Evolutionary conservation across 2,329 filamentous ascomycete genomes (phyloP).

Genomic region (Colletotrichum somersetense): DNA sequence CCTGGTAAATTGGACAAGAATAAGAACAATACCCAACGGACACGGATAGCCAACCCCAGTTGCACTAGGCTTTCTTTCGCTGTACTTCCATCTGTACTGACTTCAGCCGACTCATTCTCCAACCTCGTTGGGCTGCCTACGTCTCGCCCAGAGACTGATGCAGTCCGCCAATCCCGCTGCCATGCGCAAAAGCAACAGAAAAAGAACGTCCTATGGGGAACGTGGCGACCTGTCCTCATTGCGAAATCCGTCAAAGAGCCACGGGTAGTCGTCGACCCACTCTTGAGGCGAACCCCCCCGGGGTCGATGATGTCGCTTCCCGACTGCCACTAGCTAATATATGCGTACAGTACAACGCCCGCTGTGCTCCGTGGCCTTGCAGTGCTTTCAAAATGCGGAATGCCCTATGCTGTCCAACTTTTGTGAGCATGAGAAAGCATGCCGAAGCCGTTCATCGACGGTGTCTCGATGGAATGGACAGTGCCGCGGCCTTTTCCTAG

Average conservation of each 20-base stretch:
- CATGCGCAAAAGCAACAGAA: neutral
- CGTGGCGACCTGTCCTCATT: slow-evolving; percentile 16
- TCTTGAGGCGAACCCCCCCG: slow-evolving; percentile 25
- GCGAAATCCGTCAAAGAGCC: slow-evolving; percentile 15
- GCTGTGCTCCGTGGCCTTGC: slow-evolving; percentile 1
- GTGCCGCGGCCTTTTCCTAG: neutral
- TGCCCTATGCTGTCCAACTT: neutral
- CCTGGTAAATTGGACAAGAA: neutral
- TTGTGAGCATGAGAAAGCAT: neutral
- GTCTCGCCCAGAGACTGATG: slow-evolving; percentile 31
- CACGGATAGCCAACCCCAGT: slow-evolving; percentile 7
- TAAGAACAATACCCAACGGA: neutral
- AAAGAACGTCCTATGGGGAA: slow-evolving; percentile 3
- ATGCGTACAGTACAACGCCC: neutral
- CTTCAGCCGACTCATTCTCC: slow-evolving; percentile 27
- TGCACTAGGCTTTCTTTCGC: neutral
- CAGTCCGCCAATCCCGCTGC: slow-evolving; percentile 3
- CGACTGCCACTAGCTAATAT: neutral
- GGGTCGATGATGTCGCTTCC: slow-evolving; percentile 37
- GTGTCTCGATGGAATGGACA: neutral
- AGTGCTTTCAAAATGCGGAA: slow-evolving; percentile 5
- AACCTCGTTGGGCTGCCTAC: slow-evolving; percentile 28
- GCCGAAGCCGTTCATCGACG: neutral
- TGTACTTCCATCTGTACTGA: neutral
- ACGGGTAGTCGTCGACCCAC: slow-evolving; percentile 35